Evolutionary conservation across 208 protist genomes (phyloP), one percentile per base, ranked within the genome.

Genomic region (Naegleria fowleri): DNA sequence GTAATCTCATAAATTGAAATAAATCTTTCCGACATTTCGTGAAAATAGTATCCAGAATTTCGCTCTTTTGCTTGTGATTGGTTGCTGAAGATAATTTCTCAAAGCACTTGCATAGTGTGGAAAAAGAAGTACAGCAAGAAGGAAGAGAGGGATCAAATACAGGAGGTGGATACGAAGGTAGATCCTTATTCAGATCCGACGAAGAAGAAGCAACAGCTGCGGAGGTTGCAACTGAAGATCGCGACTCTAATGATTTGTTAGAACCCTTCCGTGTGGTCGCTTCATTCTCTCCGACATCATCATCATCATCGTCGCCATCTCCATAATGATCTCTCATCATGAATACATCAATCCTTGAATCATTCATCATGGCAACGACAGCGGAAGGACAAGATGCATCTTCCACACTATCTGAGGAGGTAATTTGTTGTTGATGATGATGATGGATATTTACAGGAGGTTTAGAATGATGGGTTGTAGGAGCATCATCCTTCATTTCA

Each of bases 1-100:
- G 90, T 55, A 96, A 92, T n/a, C 95, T 92, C 92, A 96, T 94
- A 88, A 94, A 95, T 36, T 94, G 94, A 90, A 93, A 96, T 43
- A 94, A 95, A 55, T 75, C 90, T 52, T 11, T 88, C 9, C 91
- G 9, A 52, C 19, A 36, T 36, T 29, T 25, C 22, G n/a, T n/a
- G 16, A 52, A 25, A 41, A 87, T 87, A 13, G 6, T 51, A 33
- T 87, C 41, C 13, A 29, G 22, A n/a, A 51, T 51, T 22, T 6
- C 40, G 16, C 25, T 41, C 29, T 33, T 22, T 39, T 51, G 11
- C 19, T 40, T 38, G 25, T 40, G 36, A 33, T 40, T 41, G 1
- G 9, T 87, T 48, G 40, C 29, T 40, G 40, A 5, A 1, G 19
- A 36, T 13, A 51, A 5, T 87, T 87, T 87, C 29, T 87, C 83